Evolutionary conservation across 2,329 filamentous ascomycete species (phyloP).

Genomic region (Colletotrichum orchidophilum): DNA sequence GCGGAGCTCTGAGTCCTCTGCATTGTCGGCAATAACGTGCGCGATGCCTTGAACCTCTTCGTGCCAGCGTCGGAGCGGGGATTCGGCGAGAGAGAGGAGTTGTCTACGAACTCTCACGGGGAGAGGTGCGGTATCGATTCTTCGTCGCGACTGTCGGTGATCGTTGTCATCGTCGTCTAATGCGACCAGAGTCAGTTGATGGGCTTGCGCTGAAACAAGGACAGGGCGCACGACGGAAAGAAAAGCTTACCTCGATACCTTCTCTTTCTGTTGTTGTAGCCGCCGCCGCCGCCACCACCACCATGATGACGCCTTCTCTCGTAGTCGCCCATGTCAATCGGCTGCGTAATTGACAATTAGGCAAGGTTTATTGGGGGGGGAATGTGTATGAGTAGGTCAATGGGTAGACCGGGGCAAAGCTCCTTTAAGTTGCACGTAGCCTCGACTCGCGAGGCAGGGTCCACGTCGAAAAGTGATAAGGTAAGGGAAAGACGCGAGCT

Average conservation of each 20-base stretch:
- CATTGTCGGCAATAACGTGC: slow-evolving; percentile 81
- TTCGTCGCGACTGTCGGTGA: slow-evolving; percentile 71
- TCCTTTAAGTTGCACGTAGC: not conserved
- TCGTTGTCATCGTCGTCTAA: slow-evolving; percentile 81
- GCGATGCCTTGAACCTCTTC: slow-evolving; percentile 82
- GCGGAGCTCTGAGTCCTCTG: slow-evolving; percentile 83
- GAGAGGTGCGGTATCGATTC: slow-evolving; percentile 75
- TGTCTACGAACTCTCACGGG: slow-evolving; percentile 80
- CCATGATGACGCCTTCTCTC: slow-evolving; percentile 63
- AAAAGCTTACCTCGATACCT: slow-evolving; percentile 76
- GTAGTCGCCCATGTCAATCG: slow-evolving; percentile 61
- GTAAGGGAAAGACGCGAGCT: slow-evolving; percentile 20
- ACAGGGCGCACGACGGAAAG: slow-evolving; percentile 2
- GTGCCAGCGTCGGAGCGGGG: slow-evolving; percentile 78
- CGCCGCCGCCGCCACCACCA: slow-evolving; percentile 56
- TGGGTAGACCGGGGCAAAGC: not conserved
- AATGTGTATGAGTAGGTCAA: not conserved
- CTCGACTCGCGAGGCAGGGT: slow-evolving; percentile 20
- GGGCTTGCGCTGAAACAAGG: slow-evolving; percentile 12
- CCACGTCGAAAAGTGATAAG: slow-evolving; percentile 30
- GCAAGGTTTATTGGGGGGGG: not conserved
- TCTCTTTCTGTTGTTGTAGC: slow-evolving; percentile 76
- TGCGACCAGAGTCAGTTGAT: slow-evolving; percentile 39
- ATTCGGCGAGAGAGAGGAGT: slow-evolving; percentile 83
- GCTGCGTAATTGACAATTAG: not conserved